Evolutionary conservation across 805 yeast genomes (phyloP), one percentile per base, ranked within the genome.

Genomic region (Candida nanaspora): DNA sequence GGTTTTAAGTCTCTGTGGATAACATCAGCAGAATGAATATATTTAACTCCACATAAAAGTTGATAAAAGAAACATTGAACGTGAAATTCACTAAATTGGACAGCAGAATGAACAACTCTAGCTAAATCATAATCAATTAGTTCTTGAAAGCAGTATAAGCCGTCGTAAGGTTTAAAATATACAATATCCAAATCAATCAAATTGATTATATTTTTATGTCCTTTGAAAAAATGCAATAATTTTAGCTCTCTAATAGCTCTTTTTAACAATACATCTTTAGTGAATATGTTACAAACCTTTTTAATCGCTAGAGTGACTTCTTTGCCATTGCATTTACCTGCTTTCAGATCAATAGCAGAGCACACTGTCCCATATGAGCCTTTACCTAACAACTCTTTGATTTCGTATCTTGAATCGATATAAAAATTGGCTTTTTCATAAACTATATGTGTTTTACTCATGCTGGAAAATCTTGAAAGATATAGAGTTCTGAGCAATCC

Each of bases 1-100:
- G 97, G 97, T 60, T 89, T 89, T 46, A 89, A 71, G 57, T 89
- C 98, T 42, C 98, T 70, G 57, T 89, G 98, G 41, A 89, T 82
- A 9, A 89, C 95, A 49, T 86, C 88, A 1, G 96, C 96, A 6
- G 93, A 79, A 60, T 89, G 98, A 38, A 89, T 82, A 54, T 86
- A 89, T 55, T 86, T 84, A 35, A 89, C 63, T 0, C 95, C 98
- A 60, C 94, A 84, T 28, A 87, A 62, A 2, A 89, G 75, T 59
- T 89, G 97, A 55, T 87, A 88, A 31, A 78, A 57, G 49, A 86
- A 83, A 45, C 75, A 74, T 52, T 80, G 81, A 25, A 86, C 76
- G 54, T 88, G 96, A 57, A 80, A 82, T 46, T 86, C 93, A n/a
- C 91, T 78, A 50, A 89, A 76, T 46, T 82, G 86, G 15, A 80